Evolutionary conservation across 805 yeast genomes (phyloP).

Genomic region (Yamadazyma olivae): DNA sequence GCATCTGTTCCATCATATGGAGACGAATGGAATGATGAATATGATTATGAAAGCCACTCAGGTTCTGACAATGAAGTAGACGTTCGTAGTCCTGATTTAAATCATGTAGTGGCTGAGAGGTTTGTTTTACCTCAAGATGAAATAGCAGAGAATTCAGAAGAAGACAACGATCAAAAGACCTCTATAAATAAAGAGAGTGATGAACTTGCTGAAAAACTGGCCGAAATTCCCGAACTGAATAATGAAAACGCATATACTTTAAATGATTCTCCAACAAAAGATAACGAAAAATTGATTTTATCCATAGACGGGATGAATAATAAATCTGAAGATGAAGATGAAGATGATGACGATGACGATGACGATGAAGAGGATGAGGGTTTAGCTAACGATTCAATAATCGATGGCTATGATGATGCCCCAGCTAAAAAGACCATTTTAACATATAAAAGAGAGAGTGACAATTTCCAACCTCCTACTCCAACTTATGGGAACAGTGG

Average conservation of each 20-base stretch:
- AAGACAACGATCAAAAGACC: slow-evolving; percentile 3
- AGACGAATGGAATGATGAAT: slow-evolving; percentile 40
- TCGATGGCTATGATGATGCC: slow-evolving; percentile 8
- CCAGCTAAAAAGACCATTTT: slow-evolving; percentile 4
- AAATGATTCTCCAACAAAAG: slow-evolving; percentile 1
- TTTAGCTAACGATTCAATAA: not conserved
- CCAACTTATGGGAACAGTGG: slow-evolving; percentile 18
- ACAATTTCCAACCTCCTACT: slow-evolving; percentile 24
- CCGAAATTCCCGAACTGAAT: not conserved
- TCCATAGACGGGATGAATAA: slow-evolving; percentile 29
- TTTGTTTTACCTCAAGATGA: slow-evolving; percentile 13
- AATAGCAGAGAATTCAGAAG: no score
- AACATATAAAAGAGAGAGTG: not conserved
- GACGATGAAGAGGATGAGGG: slow-evolving; percentile 1
- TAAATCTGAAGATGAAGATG: slow-evolving; percentile 14
- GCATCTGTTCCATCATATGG: slow-evolving; percentile 42
- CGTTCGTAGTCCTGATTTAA: slow-evolving; percentile 8
- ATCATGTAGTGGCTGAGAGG: slow-evolving; percentile 12
- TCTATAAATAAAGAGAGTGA: not conserved
- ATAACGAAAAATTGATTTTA: slow-evolving; percentile 22
- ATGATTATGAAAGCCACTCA: slow-evolving; percentile 18
- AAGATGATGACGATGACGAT: slow-evolving; percentile 1
- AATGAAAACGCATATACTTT: not conserved
- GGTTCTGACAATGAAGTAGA: slow-evolving; percentile 11
- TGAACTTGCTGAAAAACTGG: not conserved